A percentile compares a stretch with the other conserved stretches of the same genome.
Evolutionary conservation across 805 yeast genomes (phyloP).

Genomic region (Sugiyamaella qingdaonensis): DNA sequence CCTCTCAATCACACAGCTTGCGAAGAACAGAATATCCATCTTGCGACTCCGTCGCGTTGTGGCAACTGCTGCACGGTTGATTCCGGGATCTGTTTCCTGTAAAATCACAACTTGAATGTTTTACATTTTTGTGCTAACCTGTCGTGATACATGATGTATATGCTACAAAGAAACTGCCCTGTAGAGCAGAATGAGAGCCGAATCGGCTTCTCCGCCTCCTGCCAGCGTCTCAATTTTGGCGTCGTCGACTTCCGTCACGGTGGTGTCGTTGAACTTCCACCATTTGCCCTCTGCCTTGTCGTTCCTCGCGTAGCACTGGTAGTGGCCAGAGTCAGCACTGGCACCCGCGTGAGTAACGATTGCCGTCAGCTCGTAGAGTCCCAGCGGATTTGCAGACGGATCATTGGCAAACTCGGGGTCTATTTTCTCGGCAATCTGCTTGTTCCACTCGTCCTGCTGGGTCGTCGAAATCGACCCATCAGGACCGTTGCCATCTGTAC

Average conservation of each 20-base stretch:
- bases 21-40: too few species aligned
- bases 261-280: conserved; percentile 95
- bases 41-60: too few species aligned
- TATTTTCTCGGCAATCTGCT: conserved; percentile 28
- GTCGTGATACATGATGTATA: too few species aligned
- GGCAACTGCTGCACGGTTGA: too few species aligned
- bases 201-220: conserved; percentile 97
- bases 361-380: conserved; percentile 77
- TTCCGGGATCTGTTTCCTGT: too few species aligned
- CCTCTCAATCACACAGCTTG: too few species aligned
- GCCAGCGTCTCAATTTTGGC: conserved; percentile 81
- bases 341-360: conserved; percentile 93
- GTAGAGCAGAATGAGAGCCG: conserved; percentile 85
- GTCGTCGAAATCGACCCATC: conserved; percentile 21
- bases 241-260: conserved; percentile 69
- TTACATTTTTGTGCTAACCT: too few species aligned
- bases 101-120: too few species aligned
- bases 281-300: conserved; percentile 61
- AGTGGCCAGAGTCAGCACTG: conserved; percentile 95
- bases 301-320: conserved; percentile 83
- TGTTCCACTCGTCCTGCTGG: conserved; percentile 25
- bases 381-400: conserved; percentile 75
- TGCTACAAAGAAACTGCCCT: conserved; percentile 48
- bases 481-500: conserved; percentile 26
- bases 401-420: conserved; percentile 42